Evolutionary conservation across 148 eudicot species (phyloP).

Genomic region (Simmondsia chinensis): DNA sequence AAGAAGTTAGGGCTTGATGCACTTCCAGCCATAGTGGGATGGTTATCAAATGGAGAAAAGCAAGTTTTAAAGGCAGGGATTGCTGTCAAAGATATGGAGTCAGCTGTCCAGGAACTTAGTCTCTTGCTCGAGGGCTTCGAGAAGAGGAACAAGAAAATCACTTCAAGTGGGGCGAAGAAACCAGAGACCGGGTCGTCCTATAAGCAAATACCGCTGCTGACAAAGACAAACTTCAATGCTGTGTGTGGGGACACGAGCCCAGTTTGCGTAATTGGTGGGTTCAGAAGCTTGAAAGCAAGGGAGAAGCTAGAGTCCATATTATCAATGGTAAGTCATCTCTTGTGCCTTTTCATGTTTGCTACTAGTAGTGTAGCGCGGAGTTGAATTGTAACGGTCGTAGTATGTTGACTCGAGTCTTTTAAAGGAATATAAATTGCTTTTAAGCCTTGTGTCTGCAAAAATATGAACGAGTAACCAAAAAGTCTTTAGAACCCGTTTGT

Average conservation of each 20-base stretch:
- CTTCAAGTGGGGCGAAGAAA: conserved; percentile 33
- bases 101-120: conserved; percentile 74
- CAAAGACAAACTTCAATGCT: conserved; percentile 44
- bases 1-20: conserved; percentile 53
- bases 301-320: conserved; percentile 46
- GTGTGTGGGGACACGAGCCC: conserved; percentile 67
- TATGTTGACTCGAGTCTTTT: no score
- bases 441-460: no score
- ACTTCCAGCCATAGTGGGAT: conserved; percentile 89
- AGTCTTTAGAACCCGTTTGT: no score
- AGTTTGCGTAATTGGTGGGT: conserved; percentile 82
- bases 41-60: conserved; percentile 79
- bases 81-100: conserved; percentile 64
- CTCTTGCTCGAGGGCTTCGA: conserved; percentile 58
- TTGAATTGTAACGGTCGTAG: no score
- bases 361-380: background rate
- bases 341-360: background rate
- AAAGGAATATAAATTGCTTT: no score
- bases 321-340: conserved; percentile 36
- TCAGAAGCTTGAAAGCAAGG: conserved; percentile 51
- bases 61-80: conserved; percentile 64
- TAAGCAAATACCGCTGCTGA: conserved; percentile 42
- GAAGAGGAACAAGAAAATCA: conserved; percentile 54
- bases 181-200: conserved; percentile 32
- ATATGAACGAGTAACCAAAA: no score